Evolutionary conservation across 2,329 filamentous ascomycete genomes (phyloP).

Genomic region (Ascochyta fabae): DNA sequence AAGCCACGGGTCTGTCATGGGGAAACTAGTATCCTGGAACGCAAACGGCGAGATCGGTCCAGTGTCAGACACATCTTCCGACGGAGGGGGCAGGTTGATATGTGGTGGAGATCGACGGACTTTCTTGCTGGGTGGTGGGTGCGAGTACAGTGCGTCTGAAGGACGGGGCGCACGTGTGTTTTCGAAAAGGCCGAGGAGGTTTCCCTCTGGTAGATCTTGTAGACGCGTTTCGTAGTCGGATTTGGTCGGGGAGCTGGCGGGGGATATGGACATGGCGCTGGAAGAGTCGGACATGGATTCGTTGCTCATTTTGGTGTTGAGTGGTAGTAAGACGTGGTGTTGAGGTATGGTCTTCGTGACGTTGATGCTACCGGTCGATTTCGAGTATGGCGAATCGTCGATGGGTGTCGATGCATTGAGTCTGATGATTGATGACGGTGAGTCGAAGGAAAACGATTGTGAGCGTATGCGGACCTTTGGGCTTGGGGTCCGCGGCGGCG

Average conservation of each 20-base stretch:
- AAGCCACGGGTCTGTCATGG: constrained; percentile 46
- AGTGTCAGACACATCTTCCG: neutral
- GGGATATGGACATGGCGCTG: constrained; percentile 26
- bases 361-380: constrained; percentile 41
- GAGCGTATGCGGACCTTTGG: constrained; percentile 47
- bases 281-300: constrained; percentile 36
- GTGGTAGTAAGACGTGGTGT: constrained; percentile 33
- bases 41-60: constrained; percentile 30
- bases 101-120: constrained; percentile 1
- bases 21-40: constrained; percentile 37
- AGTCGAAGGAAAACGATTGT: constrained; percentile 41
- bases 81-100: neutral
- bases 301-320: constrained; percentile 44
- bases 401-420: constrained; percentile 39
- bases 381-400: constrained; percentile 45
- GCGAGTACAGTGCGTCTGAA: constrained; percentile 5
- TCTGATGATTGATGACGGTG: constrained; percentile 41
- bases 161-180: neutral
- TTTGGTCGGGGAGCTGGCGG: constrained; percentile 35
- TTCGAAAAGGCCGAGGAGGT: constrained; percentile 10
- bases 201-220: constrained; percentile 2
- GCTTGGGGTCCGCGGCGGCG: constrained; percentile 42
- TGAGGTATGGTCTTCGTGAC: constrained; percentile 17
- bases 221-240: constrained; percentile 15
- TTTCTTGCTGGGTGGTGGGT: constrained; percentile 1